Base-by-base conservation (phyloP, 495 filamentous ascomycete species). In the Hamigera avellanea region DNA sequence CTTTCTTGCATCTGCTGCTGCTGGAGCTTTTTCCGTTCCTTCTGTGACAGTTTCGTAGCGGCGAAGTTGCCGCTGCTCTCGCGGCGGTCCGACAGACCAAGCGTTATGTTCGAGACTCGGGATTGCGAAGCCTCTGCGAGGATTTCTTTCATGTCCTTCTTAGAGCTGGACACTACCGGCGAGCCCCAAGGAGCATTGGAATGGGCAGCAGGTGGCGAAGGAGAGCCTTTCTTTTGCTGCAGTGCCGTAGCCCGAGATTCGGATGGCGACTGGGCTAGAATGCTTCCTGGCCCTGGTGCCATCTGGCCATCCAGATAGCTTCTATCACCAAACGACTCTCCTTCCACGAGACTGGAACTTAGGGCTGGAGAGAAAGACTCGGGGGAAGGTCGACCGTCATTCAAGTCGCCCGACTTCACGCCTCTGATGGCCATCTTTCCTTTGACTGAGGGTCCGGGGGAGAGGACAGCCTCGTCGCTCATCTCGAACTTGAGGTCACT, bases 401-500 rank as follows among this genome's bases (percentile, higher is more conserved):
- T 33, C 21, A 23, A 23, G 21, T 43, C 37, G 23, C 26, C 43
- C 23, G 40, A 26, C 27, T 41, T 48, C 6, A 34, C 8, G 1
- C 53, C 48, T 25, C 59, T 52, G 37, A 57, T 33, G 5, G 43
- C 43, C 18, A 44, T 32, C 38, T 62, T 62, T 3, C 61, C 61
- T 48, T 56, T 62, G 8, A 38, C 35, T 1, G 40, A 37, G 26
- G 55, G 41, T n/a, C 36, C 36, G 3, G 53, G 42, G 0, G 57
- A 53, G 26, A 57, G 37, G 9, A 40, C 39, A 29, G 57, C 65
- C 27, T 85, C 86, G n/a, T 89, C 86, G 39, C 94, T 88, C 85
- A 94, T 94, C 41, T 86, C 78, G 49, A 94, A 95, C 64, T 95
- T 91, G 26, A 95, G 64, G 43, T 95, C 86, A n/a, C 64, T 61